Evolutionary conservation across 1,284 basidiomycete genomes (phyloP).

Genomic region (Tetrapyrgos nigripes): DNA sequence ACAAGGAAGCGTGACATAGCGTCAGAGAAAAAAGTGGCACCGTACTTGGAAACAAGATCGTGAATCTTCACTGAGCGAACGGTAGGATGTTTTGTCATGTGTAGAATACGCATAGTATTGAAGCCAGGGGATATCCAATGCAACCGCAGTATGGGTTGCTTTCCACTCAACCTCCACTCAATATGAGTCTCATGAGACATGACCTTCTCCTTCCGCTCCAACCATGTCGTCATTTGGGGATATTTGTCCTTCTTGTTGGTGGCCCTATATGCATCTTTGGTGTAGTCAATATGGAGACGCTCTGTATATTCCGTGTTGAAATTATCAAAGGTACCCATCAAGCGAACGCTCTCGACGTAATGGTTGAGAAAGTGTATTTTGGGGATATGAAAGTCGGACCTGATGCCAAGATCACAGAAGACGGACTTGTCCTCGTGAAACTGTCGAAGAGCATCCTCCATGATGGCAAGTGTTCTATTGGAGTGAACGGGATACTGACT

Average conservation of each 20-base stretch:
- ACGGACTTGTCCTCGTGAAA: conserved; percentile 38
- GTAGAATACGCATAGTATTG: background rate
- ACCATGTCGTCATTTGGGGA: background rate
- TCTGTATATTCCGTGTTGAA: background rate
- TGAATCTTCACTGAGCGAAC: conserved; percentile 5
- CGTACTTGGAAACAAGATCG: conserved; percentile 21
- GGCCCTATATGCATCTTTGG: background rate
- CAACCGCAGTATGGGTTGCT: background rate
- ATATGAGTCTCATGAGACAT: background rate
- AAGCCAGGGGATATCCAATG: background rate
- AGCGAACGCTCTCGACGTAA: background rate
- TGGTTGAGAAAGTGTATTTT: conserved; percentile 30
- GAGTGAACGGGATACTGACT: conserved; percentile 34
- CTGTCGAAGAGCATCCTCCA: conserved; percentile 23
- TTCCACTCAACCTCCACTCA: background rate
- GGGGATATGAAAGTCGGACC: conserved; percentile 32
- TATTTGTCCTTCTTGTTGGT: background rate
- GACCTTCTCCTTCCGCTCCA: background rate
- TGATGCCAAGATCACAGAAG: conserved; percentile 27
- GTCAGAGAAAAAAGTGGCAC: conserved; percentile 29
- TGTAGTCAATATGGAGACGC: background rate
- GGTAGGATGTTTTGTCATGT: background rate
- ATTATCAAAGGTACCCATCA: background rate
- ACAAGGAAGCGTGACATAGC: conserved; percentile 34
- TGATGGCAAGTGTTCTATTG: conserved; percentile 21